Evolutionary conservation across 352 stramenopile species (phyloP), one percentile per base, ranked within the genome.

Genomic region (Phytophthora sp.): DNA sequence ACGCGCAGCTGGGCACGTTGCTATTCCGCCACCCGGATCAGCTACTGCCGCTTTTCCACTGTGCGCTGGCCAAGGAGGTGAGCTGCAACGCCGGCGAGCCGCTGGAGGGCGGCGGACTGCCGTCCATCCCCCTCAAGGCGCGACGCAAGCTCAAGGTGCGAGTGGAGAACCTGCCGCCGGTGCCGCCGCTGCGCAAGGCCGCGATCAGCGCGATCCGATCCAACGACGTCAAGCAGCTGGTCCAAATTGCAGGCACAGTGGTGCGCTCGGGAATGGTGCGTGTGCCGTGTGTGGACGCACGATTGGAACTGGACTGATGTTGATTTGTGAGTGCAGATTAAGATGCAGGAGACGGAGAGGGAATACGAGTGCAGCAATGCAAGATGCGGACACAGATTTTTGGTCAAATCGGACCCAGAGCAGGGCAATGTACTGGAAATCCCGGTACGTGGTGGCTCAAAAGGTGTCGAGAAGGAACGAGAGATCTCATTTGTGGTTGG

Each of bases 331-430:
- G 26, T 69, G 44, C 27, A 83, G 74, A 88, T 90, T 41, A 96
- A 97, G 66, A 98, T 99, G 94, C 91, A 98, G 65, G 94, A 99
- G 77, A 88, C 70, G 7, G 75, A 86, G 51, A 76, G 93, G 21
- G 78, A 90, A 38, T 98, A 98, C 63, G 74, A 82, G 58, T 99
- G 96, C 74, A 68, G 74, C 21, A 95, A 84, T 41, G 66, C 67
- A 0, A 61, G 64, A 1, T 98, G 94, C 66, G 73, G 79, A 15
- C 76, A 86, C 54, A 74, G 70, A 13, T 98, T 98, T 72, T 55
- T 87, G 11, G 87, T 98, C 21, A 79, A 86, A 57, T 93, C 91
- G 7, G 93, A 98, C 67, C 82, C 96, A 16, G 92, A 98, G 53
- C 71, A 93, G 38, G 90, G 93, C 71, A 98, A 98, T 71, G 79